Evolutionary conservation across 148 eudicot genomes (phyloP), one percentile per base, ranked within the genome.

Genomic region (Chenopodium formosanum): DNA sequence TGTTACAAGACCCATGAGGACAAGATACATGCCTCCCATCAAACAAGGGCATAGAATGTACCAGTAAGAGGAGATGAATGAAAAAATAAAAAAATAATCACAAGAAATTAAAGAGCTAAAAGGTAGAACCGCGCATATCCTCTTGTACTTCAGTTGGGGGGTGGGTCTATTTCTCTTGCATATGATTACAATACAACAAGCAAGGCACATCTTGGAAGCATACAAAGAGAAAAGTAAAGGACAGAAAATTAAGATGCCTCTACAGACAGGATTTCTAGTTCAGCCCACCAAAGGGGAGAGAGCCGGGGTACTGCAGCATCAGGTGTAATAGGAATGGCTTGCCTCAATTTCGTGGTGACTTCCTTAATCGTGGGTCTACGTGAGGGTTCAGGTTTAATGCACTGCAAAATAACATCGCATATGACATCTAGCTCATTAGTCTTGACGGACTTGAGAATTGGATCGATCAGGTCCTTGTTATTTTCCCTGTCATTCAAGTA

Each of bases 251-350:
- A 92, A 78, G 94, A 58, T 52, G 91, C 93, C 85, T 94, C 98
- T 4, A 86, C 85, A 2, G 98, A 94, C 70, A 94, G 78, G 87
- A 94, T 90, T 91, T 94, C 98, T 2, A 94, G 98, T 78, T 94
- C 98, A 13, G 98, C 98, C 98, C 98, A 94, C 98, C 98, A 94
- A 14, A 94, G 95, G 7, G 98, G 98, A 78, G 98, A 94, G 14
- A 94, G 91, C 74, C 98, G 89, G 10, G 98, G 97, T 12, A 85
- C 86, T 47, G 98, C 98, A 10, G 87, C 85, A 2, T 92, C 98
- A 5, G 97, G 92, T n/a, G 94, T 47, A 66, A 94, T 83, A 1
- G 81, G 74, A 52, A 94, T 84, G 27, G 80, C 90, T 79, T 91
- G 90, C 76, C 84, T 84, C 44, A 94, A 83, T 77, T 69, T 88